These are phyloP conservation scores for Phytomonas francai DNA, from an alignment of 208 protist species.

Conservation along the genomic window DNA sequence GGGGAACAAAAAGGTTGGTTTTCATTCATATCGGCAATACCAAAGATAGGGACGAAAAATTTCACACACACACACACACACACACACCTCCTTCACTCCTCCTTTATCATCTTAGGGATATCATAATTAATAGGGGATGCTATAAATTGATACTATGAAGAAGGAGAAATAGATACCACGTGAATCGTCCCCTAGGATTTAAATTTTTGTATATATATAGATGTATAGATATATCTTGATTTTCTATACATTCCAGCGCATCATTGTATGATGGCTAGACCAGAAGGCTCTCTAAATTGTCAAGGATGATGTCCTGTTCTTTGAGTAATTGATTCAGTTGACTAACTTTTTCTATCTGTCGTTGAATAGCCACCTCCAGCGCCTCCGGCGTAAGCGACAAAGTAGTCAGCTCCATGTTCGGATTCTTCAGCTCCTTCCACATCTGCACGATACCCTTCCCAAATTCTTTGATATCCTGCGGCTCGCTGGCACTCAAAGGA, in stretches of 20 bases:
- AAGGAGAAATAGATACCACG: neutral
- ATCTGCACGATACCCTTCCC: conserved; percentile 68
- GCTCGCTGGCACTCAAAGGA: conserved; percentile 28
- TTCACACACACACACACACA: no score
- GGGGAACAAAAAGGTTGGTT: no score
- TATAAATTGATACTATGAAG: neutral
- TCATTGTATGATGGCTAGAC: conserved; percentile 11
- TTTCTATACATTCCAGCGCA: neutral
- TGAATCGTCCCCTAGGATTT: conserved; percentile 1
- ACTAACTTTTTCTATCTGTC: conserved; percentile 62
- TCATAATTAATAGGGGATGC: neutral
- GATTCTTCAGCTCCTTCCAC: conserved; percentile 60
- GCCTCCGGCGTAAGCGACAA: conserved; percentile 48
- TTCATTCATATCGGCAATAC: no score
- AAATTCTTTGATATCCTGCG: conserved; percentile 23
- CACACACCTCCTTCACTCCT: no score
- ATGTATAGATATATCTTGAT: conserved; percentile 11
- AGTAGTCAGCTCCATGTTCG: conserved; percentile 31
- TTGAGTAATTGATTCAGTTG: conserved; percentile 42
- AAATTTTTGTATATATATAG: conserved; percentile 8
- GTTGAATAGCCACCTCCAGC: conserved; percentile 67
- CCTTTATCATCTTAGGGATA: no score
- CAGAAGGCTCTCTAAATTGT: conserved; percentile 47
- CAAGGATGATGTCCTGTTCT: conserved; percentile 55
- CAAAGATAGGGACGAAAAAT: no score